A percentile compares a stretch with the other conserved stretches of the same genome.
Conservation (phyloP, 73 alveolate species). For the Paramecium primaurelia region DNA sequence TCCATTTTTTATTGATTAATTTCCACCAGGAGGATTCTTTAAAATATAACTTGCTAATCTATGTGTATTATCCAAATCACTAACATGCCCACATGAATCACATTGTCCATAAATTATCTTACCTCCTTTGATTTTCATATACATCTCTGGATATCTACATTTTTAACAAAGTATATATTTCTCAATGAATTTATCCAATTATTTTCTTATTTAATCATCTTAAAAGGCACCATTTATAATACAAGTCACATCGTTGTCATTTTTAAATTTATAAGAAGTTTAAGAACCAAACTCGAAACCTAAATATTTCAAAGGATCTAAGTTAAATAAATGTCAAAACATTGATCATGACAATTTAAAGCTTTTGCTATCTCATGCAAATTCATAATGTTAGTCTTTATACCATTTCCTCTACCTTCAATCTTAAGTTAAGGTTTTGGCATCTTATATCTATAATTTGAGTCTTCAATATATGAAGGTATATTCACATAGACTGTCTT, state of each 20-base stretch:
- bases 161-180: conserved; percentile 78
- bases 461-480: conserved; percentile 86
- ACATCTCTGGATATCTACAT: conserved; percentile 84
- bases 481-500: conserved; percentile 65
- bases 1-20: conserved; percentile 29
- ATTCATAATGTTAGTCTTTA: conserved; percentile 80
- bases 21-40: conserved; percentile 62
- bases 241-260: conserved; percentile 63
- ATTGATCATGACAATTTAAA: conserved; percentile 81
- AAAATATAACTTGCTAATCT: conserved; percentile 71
- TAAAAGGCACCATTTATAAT: conserved; percentile 67
- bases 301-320: conserved; percentile 66
- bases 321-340: not conserved
- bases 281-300: conserved; percentile 67
- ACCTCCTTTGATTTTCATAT: conserved; percentile 65
- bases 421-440: conserved; percentile 80
- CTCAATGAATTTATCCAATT: conserved; percentile 81
- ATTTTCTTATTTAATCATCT: conserved; percentile 65
- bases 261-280: conserved; percentile 57
- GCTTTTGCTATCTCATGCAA: conserved; percentile 81
- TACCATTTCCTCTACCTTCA: conserved; percentile 88
- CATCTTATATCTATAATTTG: conserved; percentile 85
- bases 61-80: conserved; percentile 76
- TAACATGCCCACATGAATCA: conserved; percentile 81
- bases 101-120: conserved; percentile 66